Conservation (phyloP, 2,329 filamentous ascomycete species). For the Colletotrichum plurivorum region DNA sequence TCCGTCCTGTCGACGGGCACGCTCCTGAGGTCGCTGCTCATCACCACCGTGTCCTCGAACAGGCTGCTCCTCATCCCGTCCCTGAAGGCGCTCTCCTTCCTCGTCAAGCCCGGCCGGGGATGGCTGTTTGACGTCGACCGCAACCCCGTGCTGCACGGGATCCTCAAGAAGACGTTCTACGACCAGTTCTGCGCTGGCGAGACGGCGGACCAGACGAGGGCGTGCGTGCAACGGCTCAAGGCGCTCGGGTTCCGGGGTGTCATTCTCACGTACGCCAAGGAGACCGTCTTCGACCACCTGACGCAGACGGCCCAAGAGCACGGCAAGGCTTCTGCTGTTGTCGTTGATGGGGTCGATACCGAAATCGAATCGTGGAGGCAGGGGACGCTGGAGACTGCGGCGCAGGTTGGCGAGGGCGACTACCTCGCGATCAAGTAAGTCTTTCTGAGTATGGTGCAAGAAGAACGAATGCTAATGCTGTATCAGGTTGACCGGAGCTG, state of each 20-base stretch:
- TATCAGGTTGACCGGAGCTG: constrained; percentile 58
- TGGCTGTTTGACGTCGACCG: constrained; percentile 59
- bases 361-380: constrained; percentile 55
- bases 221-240: constrained; percentile 58
- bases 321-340: constrained; percentile 13
- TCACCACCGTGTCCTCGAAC: constrained; percentile 63
- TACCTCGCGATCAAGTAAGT: constrained; percentile 56
- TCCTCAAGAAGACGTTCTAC: constrained; percentile 66
- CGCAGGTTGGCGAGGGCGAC: constrained; percentile 51
- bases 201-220: constrained; percentile 60
- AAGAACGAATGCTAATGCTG: not conserved
- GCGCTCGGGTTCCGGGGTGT: constrained; percentile 67
- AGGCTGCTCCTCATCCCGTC: constrained; percentile 55
- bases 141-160: constrained; percentile 61
- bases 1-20: constrained; percentile 50
- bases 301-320: constrained; percentile 43
- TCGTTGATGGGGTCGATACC: constrained; percentile 37
- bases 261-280: constrained; percentile 68
- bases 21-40: constrained; percentile 57
- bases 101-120: constrained; percentile 52
- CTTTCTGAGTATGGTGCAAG: not conserved
- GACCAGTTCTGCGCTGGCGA: constrained; percentile 72
- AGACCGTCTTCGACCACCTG: constrained; percentile 57
- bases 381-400: constrained; percentile 50
- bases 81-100: constrained; percentile 54